phyloP scores from a whole-genome alignment of 768 basidiomycete genomes.

The Rhodotorula babjevae region DNA sequence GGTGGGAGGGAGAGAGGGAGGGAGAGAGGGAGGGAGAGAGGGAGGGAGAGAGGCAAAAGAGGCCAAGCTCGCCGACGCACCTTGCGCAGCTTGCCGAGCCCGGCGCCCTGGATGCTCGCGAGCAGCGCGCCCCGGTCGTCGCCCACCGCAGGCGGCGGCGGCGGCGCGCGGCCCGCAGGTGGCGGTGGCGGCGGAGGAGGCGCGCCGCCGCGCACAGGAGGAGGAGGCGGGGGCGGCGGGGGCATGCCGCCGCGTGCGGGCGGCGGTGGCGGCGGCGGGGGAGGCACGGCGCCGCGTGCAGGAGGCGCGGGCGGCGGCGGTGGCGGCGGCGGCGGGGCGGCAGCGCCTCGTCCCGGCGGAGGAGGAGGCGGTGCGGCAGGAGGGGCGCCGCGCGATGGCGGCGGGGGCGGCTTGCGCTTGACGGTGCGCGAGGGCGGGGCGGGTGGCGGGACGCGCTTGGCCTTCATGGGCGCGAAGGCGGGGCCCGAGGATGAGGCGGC shows the following conservation, averaged over 20 bases:
- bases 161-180: slow-evolving; percentile 33
- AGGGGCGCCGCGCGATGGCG: slow-evolving; percentile 39
- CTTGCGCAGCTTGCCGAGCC: slow-evolving; percentile 66
- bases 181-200: slow-evolving; percentile 41
- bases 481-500: slow-evolving; percentile 30
- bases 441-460: slow-evolving; percentile 40
- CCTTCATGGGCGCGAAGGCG: slow-evolving; percentile 38
- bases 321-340: slow-evolving; percentile 36
- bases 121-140: slow-evolving; percentile 64
- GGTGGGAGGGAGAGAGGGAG: not conserved
- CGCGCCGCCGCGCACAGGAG: slow-evolving; percentile 36
- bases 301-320: slow-evolving; percentile 39
- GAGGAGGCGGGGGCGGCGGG: slow-evolving; percentile 44
- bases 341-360: slow-evolving; percentile 20
- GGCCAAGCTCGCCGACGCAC: slow-evolving; percentile 24
- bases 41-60: not conserved
- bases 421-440: slow-evolving; percentile 34
- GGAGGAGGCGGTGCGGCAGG: slow-evolving; percentile 37
- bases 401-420: slow-evolving; percentile 25
- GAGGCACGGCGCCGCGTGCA: slow-evolving; percentile 41
- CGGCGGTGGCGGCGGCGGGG: slow-evolving; percentile 6
- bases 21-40: not conserved
- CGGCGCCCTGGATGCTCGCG: slow-evolving; percentile 75
- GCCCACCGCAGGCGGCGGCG: slow-evolving; percentile 45
- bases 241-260: slow-evolving; percentile 27